phyloP scores from a whole-genome alignment of 805 yeast species.

The Metschnikowia kunwiensis region DNA sequence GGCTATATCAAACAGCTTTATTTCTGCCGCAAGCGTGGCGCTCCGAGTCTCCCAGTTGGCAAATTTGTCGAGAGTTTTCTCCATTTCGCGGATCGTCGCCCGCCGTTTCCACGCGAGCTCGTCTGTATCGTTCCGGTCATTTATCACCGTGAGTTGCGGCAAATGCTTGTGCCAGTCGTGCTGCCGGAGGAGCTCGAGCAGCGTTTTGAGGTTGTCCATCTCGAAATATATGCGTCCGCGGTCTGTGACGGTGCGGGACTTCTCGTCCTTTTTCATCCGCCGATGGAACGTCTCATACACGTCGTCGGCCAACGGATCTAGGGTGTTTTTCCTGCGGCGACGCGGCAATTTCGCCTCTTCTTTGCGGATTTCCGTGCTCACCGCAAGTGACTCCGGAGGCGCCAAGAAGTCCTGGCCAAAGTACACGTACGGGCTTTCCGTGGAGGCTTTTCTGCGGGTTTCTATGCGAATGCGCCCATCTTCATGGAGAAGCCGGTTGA shows the following conservation, averaged over 20 bases:
- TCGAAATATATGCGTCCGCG: conserved; percentile 51
- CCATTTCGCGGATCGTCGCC: conserved; percentile 50
- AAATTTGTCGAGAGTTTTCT: conserved; percentile 35
- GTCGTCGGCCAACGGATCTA: conserved; percentile 46
- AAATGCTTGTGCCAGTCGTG: conserved; percentile 49
- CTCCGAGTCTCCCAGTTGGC: conserved; percentile 38
- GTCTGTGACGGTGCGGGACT: conserved; percentile 54
- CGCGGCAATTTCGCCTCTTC: conserved; percentile 18
- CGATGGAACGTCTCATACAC: conserved; percentile 49
- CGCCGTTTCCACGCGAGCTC: conserved; percentile 53
- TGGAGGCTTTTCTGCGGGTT: conserved; percentile 7
- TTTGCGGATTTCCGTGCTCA: not conserved
- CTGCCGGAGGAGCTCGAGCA: conserved; percentile 36
- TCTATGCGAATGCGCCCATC: conserved; percentile 21
- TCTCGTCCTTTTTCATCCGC: conserved; percentile 63
- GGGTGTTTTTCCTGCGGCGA: conserved; percentile 15
- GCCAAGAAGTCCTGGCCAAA: conserved; percentile 3
- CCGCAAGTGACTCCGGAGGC: not conserved
- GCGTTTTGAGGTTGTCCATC: conserved; percentile 51
- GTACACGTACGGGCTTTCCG: conserved; percentile 14
- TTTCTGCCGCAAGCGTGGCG: conserved; percentile 25
- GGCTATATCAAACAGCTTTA: conserved; percentile 12
- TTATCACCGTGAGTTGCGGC: conserved; percentile 47
- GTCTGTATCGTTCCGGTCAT: conserved; percentile 42
- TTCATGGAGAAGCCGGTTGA: conserved; percentile 25